These are phyloP conservation scores for Trichoderma sp. DNA, from an alignment of 2,329 filamentous ascomycete genomes.

Conservation along the genomic window DNA sequence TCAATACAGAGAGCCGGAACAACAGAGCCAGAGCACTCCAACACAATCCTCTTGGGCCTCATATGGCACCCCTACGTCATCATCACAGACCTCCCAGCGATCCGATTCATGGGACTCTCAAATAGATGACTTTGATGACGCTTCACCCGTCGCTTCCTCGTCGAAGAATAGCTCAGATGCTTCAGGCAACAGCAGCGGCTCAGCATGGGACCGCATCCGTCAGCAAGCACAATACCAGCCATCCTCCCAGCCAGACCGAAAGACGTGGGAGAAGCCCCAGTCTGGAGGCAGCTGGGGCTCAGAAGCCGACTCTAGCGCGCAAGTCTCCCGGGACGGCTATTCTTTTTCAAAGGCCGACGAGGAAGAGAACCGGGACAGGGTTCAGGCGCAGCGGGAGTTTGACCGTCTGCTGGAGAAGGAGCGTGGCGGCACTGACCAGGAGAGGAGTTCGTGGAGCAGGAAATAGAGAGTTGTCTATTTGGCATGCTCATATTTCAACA, in stretches of 20 bases:
- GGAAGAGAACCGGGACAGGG: slow-evolving; percentile 42
- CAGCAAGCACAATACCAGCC: slow-evolving; percentile 38
- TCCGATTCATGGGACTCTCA: slow-evolving; percentile 30
- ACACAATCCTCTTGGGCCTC: slow-evolving; percentile 24
- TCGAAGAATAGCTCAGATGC: slow-evolving; percentile 27
- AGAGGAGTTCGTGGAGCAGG: slow-evolving; percentile 30
- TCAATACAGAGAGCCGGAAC: slow-evolving; percentile 15
- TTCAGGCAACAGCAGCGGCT: slow-evolving; percentile 31
- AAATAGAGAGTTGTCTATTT: slow-evolving; percentile 19
- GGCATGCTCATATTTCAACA: not conserved
- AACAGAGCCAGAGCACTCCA: slow-evolving; percentile 5
- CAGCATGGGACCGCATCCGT: slow-evolving; percentile 49
- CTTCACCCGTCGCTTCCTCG: slow-evolving; percentile 45
- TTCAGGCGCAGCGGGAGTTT: slow-evolving; percentile 53
- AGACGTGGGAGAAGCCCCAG: slow-evolving; percentile 26
- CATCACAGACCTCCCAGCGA: slow-evolving; percentile 11
- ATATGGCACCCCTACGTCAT: slow-evolving; percentile 1
- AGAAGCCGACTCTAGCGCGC: slow-evolving; percentile 31
- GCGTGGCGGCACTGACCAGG: slow-evolving; percentile 35
- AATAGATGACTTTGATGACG: slow-evolving; percentile 41
- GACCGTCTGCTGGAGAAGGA: slow-evolving; percentile 52
- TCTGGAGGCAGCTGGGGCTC: slow-evolving; percentile 24
- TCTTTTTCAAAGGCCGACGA: slow-evolving; percentile 40
- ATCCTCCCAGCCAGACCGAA: slow-evolving; percentile 26
- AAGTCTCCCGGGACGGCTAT: slow-evolving; percentile 33